Evolutionary conservation across 1,139 yeast genomes (phyloP).

Genomic region (Suhomyces choctaworum): DNA sequence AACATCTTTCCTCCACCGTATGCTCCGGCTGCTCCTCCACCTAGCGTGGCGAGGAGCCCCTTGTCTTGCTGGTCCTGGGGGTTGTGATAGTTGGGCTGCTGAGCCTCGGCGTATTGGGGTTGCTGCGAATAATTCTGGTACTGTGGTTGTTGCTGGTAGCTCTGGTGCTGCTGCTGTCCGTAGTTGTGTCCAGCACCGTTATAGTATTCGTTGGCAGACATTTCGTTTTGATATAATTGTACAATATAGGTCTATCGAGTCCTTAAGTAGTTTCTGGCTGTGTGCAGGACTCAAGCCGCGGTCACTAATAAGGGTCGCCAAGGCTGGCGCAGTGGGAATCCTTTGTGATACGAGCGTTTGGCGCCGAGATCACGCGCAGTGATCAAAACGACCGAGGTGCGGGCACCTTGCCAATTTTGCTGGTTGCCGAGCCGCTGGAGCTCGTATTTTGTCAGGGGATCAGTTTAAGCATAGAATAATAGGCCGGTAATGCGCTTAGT

Average conservation of each 20-base stretch:
- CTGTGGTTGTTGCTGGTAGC: neutral
- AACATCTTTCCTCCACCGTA: slow-evolving; percentile 29
- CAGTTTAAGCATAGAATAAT: too few species aligned
- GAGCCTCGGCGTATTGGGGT: neutral
- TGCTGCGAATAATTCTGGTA: neutral
- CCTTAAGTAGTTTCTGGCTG: neutral
- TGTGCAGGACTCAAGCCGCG: neutral
- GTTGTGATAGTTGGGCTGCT: slow-evolving; percentile 1
- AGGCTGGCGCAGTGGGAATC: neutral
- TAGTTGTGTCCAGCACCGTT: slow-evolving; percentile 13
- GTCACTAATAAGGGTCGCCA: neutral
- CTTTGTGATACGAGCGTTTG: too few species aligned
- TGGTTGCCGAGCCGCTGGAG: too few species aligned
- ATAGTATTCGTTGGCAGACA: slow-evolving; percentile 64
- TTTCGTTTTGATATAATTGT: slow-evolving; percentile 16
- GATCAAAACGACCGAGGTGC: too few species aligned
- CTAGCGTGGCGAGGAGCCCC: slow-evolving; percentile 53
- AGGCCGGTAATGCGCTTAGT: too few species aligned
- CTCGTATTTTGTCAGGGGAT: too few species aligned
- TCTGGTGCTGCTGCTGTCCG: neutral
- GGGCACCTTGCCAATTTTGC: too few species aligned
- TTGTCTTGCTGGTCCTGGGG: slow-evolving; percentile 24
- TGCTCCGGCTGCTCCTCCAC: slow-evolving; percentile 64
- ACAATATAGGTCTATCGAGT: neutral
- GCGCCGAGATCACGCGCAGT: too few species aligned